Percentiles rank a stretch among this genome's conserved stretches.
Evolutionary conservation across 306 rosid species (phyloP).

Genomic region (Myrica gale): DNA sequence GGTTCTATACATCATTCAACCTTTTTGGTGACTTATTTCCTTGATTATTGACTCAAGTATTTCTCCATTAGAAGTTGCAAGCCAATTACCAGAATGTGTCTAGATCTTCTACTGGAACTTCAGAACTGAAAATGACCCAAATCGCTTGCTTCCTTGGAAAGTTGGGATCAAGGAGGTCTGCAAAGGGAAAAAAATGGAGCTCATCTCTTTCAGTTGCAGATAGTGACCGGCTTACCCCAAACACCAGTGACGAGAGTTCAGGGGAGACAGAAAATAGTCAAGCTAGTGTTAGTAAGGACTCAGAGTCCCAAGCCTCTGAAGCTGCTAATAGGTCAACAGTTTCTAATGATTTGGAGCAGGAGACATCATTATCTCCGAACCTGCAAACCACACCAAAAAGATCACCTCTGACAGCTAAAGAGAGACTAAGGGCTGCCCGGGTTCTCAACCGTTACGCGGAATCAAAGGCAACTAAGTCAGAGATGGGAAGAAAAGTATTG

Average conservation of each 20-base stretch:
- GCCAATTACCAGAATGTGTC: conserved; percentile 53
- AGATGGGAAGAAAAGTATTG: conserved; percentile 69
- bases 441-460: conserved; percentile 56
- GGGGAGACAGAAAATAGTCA: conserved; percentile 36
- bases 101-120: conserved; percentile 48
- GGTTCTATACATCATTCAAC: conserved; percentile 9
- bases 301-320: conserved; percentile 42
- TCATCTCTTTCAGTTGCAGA: conserved; percentile 56
- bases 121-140: conserved; percentile 43
- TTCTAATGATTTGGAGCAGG: conserved; percentile 32
- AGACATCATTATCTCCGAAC: conserved; percentile 31
- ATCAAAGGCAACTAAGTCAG: conserved; percentile 56
- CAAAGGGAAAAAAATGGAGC: conserved; percentile 40
- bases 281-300: conserved; percentile 32
- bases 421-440: conserved; percentile 83
- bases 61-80: conserved; percentile 52
- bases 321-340: conserved; percentile 41
- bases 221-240: conserved; percentile 62
- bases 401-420: conserved; percentile 65
- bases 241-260: conserved; percentile 42
- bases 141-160: conserved; percentile 35
- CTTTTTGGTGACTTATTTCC: conserved; percentile 25
- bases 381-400: conserved; percentile 38
- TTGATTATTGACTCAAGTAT: conserved; percentile 26
- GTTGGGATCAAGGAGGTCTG: conserved; percentile 38